phyloP scores from a whole-genome alignment of 495 filamentous ascomycete genomes.

The Tuber melanosporum region DNA sequence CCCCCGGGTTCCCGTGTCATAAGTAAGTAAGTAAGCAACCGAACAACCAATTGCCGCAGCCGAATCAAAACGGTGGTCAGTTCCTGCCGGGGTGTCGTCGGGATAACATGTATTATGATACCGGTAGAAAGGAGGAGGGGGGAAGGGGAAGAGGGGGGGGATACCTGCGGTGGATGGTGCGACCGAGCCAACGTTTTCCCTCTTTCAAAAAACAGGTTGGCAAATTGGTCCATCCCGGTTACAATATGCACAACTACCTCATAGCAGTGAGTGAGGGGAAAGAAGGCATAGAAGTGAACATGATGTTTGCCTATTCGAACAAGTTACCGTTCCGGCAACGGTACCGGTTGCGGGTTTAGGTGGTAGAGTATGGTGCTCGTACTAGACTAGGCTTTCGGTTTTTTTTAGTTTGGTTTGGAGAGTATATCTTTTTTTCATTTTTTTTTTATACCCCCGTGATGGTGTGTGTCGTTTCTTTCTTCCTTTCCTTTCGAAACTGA shows the following conservation, averaged over 20 bases:
- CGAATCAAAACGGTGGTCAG: background rate
- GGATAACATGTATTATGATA: too few relatives aligned
- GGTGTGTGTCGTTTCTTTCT: too few relatives aligned
- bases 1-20: background rate
- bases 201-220: background rate
- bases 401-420: too few relatives aligned
- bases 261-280: background rate
- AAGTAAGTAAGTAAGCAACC: background rate
- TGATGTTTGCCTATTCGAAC: background rate
- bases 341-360: too few relatives aligned
- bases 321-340: background rate
- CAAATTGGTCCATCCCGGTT: background rate
- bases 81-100: background rate
- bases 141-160: background rate
- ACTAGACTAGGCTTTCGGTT: too few relatives aligned
- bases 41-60: background rate
- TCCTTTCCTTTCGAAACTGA: too few relatives aligned
- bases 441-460: too few relatives aligned
- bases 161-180: background rate
- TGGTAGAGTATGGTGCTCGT: too few relatives aligned
- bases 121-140: too few relatives aligned
- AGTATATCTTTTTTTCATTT: too few relatives aligned
- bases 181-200: background rate
- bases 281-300: background rate
- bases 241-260: slow-evolving; percentile 5